Conservation (phyloP, 2,329 filamentous ascomycete species). For the Xylaria sp. region DNA sequence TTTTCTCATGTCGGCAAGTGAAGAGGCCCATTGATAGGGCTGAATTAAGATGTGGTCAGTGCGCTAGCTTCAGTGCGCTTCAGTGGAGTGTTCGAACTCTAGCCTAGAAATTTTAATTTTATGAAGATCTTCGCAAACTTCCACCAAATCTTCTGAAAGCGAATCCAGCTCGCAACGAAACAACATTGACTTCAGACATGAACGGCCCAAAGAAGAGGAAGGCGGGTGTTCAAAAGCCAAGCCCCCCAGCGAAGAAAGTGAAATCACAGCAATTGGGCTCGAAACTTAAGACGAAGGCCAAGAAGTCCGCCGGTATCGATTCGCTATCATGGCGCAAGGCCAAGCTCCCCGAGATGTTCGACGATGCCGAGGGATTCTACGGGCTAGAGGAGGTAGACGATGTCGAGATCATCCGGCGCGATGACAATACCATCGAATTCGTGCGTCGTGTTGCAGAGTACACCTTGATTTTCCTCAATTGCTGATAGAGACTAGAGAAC, state of each 20-base stretch:
- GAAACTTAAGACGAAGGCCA: slow-evolving; percentile 38
- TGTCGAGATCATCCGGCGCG: slow-evolving; percentile 78
- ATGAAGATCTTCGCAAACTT: slow-evolving; percentile 5
- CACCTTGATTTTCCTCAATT: background rate
- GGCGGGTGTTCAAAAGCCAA: slow-evolving; percentile 13
- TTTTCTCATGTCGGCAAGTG: slow-evolving; percentile 13
- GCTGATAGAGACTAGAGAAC: slow-evolving; percentile 32
- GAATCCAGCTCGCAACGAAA: background rate
- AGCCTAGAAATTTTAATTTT: slow-evolving; percentile 5
- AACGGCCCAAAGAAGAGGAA: slow-evolving; percentile 33
- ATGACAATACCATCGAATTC: slow-evolving; percentile 58
- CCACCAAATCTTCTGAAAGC: slow-evolving; percentile 4
- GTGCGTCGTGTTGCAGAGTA: slow-evolving; percentile 41
- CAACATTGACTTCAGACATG: slow-evolving; percentile 22
- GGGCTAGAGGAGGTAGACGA: slow-evolving; percentile 90
- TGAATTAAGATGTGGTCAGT: slow-evolving; percentile 37
- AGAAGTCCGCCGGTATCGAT: slow-evolving; percentile 48
- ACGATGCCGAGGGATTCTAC: slow-evolving; percentile 93
- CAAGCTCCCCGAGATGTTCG: slow-evolving; percentile 74
- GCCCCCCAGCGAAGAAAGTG: slow-evolving; percentile 29
- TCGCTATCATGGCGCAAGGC: slow-evolving; percentile 60
- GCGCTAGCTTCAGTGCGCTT: slow-evolving; percentile 16
- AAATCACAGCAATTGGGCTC: slow-evolving; percentile 13
- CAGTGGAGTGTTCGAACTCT: slow-evolving; percentile 2
- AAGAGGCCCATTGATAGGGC: slow-evolving; percentile 23